These are phyloP conservation scores for Ophiosphaerella narmari DNA, from an alignment of 2,329 filamentous ascomycete genomes.

Conservation along the genomic window DNA sequence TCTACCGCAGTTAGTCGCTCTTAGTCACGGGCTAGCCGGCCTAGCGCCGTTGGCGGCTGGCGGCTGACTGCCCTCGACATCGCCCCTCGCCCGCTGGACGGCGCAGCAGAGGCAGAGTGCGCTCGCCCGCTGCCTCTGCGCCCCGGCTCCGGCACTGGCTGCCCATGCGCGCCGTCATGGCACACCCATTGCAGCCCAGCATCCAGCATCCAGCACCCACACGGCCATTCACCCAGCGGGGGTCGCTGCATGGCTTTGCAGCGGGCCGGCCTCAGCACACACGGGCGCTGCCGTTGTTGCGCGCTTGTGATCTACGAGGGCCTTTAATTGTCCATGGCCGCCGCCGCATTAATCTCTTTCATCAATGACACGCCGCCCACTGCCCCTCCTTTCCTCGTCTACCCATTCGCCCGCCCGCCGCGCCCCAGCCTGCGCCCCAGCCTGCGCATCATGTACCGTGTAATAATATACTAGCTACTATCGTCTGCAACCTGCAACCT, in stretches of 20 bases:
- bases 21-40: neutral
- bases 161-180: no score
- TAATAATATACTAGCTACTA: no score
- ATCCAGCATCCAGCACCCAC: no score
- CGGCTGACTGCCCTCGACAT: neutral
- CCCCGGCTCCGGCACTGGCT: no score
- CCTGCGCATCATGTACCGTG: no score
- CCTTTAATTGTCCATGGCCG: constrained; percentile 20
- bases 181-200: no score
- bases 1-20: constrained; percentile 3
- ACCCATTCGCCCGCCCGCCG: neutral
- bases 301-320: constrained; percentile 27
- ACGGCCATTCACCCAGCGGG: constrained; percentile 2
- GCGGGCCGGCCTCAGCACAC: constrained; percentile 23
- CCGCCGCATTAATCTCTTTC: constrained; percentile 3
- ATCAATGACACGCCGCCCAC: neutral
- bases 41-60: constrained; percentile 25
- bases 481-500: no score
- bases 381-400: no score
- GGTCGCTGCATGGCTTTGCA: constrained; percentile 18
- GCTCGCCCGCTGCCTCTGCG: no score
- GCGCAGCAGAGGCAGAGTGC: no score
- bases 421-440: constrained; percentile 1
- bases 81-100: no score
- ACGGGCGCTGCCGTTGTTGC: constrained; percentile 23